phyloP scores from a whole-genome alignment of 441 rosid species.

The Melastoma candidum region DNA sequence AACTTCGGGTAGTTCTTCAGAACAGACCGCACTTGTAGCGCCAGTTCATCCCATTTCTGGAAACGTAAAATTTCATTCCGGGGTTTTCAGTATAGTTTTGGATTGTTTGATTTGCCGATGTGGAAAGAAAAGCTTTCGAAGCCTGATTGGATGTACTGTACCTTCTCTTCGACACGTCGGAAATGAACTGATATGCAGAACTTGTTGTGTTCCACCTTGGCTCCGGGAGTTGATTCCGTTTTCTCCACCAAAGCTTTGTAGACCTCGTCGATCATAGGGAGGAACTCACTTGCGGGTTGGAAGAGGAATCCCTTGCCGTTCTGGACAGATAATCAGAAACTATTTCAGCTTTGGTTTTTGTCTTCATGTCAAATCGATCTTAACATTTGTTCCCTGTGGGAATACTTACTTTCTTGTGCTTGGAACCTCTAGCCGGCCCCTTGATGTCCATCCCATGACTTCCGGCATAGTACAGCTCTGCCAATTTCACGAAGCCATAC shows the following conservation, averaged over 20 bases:
- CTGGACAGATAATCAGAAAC: constrained; percentile 2
- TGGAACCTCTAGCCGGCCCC: constrained; percentile 6
- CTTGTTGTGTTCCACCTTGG: constrained; percentile 70
- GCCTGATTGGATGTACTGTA: constrained; percentile 7
- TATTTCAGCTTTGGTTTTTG: no score
- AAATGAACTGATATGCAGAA: constrained; percentile 77
- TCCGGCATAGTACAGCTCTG: constrained; percentile 13
- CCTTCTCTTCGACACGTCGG: constrained; percentile 67
- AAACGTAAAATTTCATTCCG: not conserved
- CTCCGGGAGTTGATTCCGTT: constrained; percentile 55
- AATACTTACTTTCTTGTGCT: constrained; percentile 9
- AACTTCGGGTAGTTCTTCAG: constrained; percentile 67
- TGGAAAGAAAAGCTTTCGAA: not conserved
- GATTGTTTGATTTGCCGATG: not conserved
- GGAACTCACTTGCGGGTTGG: constrained; percentile 17
- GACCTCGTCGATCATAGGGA: constrained; percentile 19
- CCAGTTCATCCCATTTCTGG: constrained; percentile 74
- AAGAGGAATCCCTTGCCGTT: constrained; percentile 8
- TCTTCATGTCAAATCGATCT: not conserved
- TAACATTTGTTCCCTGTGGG: no score
- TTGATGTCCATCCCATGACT: constrained; percentile 18
- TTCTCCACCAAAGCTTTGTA: constrained; percentile 40
- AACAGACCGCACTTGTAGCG: constrained; percentile 54
- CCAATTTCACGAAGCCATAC: constrained; percentile 6
- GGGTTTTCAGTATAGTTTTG: no score